Evolutionary conservation across 73 alveolate genomes (phyloP).

Genomic region (Tetrahymena thermophila): DNA sequence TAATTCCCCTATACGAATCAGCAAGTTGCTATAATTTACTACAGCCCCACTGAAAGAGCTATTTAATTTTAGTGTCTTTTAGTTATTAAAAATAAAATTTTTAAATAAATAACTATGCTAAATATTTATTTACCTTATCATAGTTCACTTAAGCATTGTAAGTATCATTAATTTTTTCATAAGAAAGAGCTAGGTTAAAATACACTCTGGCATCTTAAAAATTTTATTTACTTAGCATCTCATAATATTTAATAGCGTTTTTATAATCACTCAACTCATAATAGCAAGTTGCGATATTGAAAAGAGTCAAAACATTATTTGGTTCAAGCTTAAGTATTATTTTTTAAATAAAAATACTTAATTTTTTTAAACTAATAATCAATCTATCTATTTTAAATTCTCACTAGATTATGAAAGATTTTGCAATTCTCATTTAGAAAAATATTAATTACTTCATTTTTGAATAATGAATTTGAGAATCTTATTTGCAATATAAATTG

Average conservation of each 20-base stretch:
- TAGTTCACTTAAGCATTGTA: neutral
- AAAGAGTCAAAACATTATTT: neutral
- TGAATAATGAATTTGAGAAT: too few relatives aligned
- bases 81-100: neutral
- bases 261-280: neutral
- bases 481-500: too few relatives aligned
- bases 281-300: neutral
- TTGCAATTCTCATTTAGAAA: too few relatives aligned
- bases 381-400: neutral
- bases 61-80: neutral
- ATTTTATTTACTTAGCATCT: neutral
- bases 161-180: neutral
- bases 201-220: neutral
- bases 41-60: neutral
- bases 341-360: neutral
- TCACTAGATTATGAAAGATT: too few relatives aligned
- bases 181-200: neutral
- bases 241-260: neutral
- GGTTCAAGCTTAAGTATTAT: neutral
- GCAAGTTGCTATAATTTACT: neutral
- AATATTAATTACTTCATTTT: too few relatives aligned
- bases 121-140: neutral
- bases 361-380: too few relatives aligned
- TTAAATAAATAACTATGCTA: neutral
- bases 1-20: neutral